Base-by-base conservation (phyloP, 345 rosid genomes). In the Geranium brycei region DNA sequence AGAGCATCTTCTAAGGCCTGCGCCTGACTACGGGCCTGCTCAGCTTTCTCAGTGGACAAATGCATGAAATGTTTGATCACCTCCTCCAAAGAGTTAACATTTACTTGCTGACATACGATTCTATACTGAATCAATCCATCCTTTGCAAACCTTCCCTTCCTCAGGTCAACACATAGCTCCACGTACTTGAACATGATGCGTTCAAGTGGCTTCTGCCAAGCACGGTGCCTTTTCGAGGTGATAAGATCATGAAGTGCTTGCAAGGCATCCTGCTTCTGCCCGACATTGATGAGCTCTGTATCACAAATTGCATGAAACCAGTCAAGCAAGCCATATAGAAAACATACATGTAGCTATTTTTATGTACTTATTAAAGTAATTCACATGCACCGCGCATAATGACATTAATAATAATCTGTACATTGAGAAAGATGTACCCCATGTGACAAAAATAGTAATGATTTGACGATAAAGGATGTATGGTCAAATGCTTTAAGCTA, bases 1-100 rank as follows among this genome's bases (percentile, higher is more conserved):
- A 95, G 97, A 32, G 97, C 99, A 76, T 95, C 99, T 77, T 95
- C 97, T 35, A 95, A 63, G 5, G 97, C 97, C 75, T 87, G 86
- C 0, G 97, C 96, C 72, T 88, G 95, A 71, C 80, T 82, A 18
- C 96, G 95, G 31, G 99, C 99, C 78, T 87, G 91, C 76, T 95
- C 97, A 51, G 99, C 99, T 74, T 80, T 91, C 81, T 95, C 96
- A 1, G 97, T 95, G 51, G 99, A 83, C 32, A 95, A 89, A 62
- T 95, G 95, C 65, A 95, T 82, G 70, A 91, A 95, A 71, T 95
- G 89, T 85, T 91, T 95, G 74, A 95, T 95, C 7, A 95, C 99
- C 82, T 95, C 99, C 83, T 91, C 99, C 84, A 95, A 80, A 53
- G 99, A 95, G 61, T 66, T 79, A 5, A 91, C 96, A 72, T 95